These are phyloP conservation scores for Leccinum glutinopallens DNA, from an alignment of 1,284 basidiomycete genomes.

Conservation along the genomic window DNA sequence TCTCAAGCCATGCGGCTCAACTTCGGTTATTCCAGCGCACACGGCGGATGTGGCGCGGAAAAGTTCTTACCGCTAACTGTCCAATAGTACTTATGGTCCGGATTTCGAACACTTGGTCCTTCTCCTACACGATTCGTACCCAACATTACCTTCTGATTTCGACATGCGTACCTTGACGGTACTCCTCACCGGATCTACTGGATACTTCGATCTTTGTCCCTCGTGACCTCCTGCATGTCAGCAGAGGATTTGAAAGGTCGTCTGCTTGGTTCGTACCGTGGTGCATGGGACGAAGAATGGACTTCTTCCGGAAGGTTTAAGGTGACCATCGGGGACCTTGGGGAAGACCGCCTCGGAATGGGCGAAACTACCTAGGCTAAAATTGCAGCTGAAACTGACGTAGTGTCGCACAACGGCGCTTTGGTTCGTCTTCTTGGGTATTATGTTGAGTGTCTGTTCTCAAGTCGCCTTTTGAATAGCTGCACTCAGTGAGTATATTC, in stretches of 20 bases:
- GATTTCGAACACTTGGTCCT: conserved; percentile 74
- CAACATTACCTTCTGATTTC: conserved; percentile 55
- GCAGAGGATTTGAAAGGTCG: conserved; percentile 74
- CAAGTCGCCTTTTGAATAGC: conserved; percentile 45
- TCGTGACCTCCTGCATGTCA: conserved; percentile 66
- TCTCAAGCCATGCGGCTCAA: conserved; percentile 51
- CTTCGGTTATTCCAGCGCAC: conserved; percentile 17
- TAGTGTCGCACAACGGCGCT: conserved; percentile 94
- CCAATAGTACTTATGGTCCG: conserved; percentile 60
- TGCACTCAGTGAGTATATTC: conserved; percentile 96
- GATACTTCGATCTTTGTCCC: conserved; percentile 95
- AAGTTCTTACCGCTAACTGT: conserved; percentile 28
- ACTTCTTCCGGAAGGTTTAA: conserved; percentile 69
- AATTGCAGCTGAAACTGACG: conserved; percentile 78
- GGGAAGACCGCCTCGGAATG: conserved; percentile 68
- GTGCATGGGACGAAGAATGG: conserved; percentile 94
- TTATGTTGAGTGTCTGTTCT: conserved; percentile 1
- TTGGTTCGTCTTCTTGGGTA: conserved; percentile 57
- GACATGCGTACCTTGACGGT: conserved; percentile 57
- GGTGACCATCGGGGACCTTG: conserved; percentile 87
- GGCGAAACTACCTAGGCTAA: conserved; percentile 65
- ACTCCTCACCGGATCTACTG: no score
- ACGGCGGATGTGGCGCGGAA: conserved; percentile 18
- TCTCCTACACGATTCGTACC: conserved; percentile 64
- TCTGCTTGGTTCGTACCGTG: conserved; percentile 84